Conservation (phyloP, 106 monocot genomes). For the Acorus gramineus region DNA sequence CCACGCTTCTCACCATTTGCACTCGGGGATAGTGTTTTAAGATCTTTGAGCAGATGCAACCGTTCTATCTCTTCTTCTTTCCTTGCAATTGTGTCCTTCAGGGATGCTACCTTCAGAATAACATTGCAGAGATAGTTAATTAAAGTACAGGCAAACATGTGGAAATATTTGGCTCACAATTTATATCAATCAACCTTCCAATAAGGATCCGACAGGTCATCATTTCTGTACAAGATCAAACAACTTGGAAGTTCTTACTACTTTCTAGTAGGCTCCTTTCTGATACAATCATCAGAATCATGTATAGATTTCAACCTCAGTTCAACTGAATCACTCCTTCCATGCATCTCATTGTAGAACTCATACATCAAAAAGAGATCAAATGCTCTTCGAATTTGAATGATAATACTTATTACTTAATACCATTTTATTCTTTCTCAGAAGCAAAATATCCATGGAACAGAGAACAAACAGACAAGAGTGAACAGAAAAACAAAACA, state of each 20-base stretch:
- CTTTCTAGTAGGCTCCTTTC: too few relatives aligned
- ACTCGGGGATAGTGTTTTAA: conserved; percentile 21
- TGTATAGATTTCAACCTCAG: too few relatives aligned
- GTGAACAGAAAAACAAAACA: not conserved
- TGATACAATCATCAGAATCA: too few relatives aligned
- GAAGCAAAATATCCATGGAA: not conserved
- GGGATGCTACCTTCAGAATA: conserved; percentile 54
- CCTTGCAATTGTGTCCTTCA: conserved; percentile 65
- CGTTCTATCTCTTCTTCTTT: conserved; percentile 89
- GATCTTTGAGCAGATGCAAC: conserved; percentile 47
- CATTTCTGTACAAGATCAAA: too few relatives aligned
- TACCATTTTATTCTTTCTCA: too few relatives aligned
- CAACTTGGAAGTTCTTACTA: too few relatives aligned
- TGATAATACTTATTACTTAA: too few relatives aligned
- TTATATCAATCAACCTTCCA: not conserved
- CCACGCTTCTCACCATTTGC: conserved; percentile 10
- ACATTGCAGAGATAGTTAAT: not conserved
- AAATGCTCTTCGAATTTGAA: too few relatives aligned
- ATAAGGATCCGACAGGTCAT: too few relatives aligned
- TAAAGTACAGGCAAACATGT: not conserved
- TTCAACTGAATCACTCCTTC: too few relatives aligned
- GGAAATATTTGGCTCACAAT: not conserved
- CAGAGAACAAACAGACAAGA: not conserved
- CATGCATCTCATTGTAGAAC: too few relatives aligned
- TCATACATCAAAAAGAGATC: too few relatives aligned